Percentiles rank a stretch among this genome's conserved stretches.
These are phyloP conservation scores for Rosa rugosa DNA, from an alignment of 306 rosid genomes.

Conservation along the genomic window DNA sequence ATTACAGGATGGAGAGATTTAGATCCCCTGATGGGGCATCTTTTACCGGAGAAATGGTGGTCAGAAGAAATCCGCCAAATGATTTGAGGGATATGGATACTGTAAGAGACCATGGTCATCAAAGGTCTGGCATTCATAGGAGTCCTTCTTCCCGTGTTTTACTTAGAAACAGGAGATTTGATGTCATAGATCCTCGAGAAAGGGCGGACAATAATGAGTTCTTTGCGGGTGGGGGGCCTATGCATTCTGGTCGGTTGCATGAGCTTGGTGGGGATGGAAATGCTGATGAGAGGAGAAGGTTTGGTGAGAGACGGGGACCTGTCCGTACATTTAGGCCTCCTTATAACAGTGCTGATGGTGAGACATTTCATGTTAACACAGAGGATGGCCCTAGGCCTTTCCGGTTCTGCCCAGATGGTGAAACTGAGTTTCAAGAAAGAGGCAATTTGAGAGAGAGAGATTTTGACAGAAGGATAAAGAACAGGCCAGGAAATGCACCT, in stretches of 20 bases:
- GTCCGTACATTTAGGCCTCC: slow-evolving; percentile 68
- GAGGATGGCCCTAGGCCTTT: slow-evolving; percentile 64
- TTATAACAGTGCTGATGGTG: slow-evolving; percentile 52
- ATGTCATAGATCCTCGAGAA: slow-evolving; percentile 62
- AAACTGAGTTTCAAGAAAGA: slow-evolving; percentile 78
- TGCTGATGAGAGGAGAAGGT: slow-evolving; percentile 72
- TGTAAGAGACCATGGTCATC: slow-evolving; percentile 69
- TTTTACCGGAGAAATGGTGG: slow-evolving; percentile 57
- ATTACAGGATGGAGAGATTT: slow-evolving; percentile 68
- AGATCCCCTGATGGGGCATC: slow-evolving; percentile 78
- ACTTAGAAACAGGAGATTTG: slow-evolving; percentile 65
- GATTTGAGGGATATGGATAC: slow-evolving; percentile 73
- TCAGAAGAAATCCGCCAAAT: slow-evolving; percentile 64
- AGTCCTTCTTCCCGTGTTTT: slow-evolving; percentile 61
- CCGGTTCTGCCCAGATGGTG: slow-evolving; percentile 64
- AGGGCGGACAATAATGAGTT: slow-evolving; percentile 57
- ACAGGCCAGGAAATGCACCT: slow-evolving; percentile 56
- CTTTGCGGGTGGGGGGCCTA: slow-evolving; percentile 65
- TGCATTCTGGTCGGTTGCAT: slow-evolving; percentile 58
- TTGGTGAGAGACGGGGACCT: slow-evolving; percentile 72
- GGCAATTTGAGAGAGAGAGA: slow-evolving; percentile 69
- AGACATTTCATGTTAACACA: slow-evolving; percentile 58
- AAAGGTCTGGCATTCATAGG: slow-evolving; percentile 57
- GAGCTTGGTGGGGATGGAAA: slow-evolving; percentile 61
- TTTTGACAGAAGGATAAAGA: slow-evolving; percentile 64